These are phyloP conservation scores for Moesziomyces sp. DNA, from an alignment of 1,284 basidiomycete species.

Conservation along the genomic window DNA sequence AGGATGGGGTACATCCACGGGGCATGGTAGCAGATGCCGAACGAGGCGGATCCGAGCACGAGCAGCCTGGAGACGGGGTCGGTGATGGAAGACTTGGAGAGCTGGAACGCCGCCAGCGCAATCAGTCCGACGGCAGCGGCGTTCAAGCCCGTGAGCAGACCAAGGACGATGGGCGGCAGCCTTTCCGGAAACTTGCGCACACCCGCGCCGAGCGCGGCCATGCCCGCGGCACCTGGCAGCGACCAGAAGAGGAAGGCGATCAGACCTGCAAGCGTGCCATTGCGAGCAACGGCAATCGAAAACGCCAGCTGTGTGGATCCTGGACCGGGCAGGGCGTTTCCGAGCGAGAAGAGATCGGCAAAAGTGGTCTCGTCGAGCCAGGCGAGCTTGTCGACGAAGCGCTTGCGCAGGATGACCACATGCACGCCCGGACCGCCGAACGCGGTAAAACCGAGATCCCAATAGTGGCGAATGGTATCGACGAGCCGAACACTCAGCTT, in stretches of 20 bases:
- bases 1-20: slow-evolving; percentile 69
- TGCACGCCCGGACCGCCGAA: slow-evolving; percentile 47
- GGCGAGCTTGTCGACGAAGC: slow-evolving; percentile 53
- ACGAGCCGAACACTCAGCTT: slow-evolving; percentile 40
- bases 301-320: slow-evolving; percentile 70
- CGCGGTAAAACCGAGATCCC: slow-evolving; percentile 55
- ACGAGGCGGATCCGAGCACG: slow-evolving; percentile 71
- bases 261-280: slow-evolving; percentile 68
- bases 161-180: slow-evolving; percentile 72
- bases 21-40: slow-evolving; percentile 72
- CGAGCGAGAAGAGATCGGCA: slow-evolving; percentile 69
- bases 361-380: slow-evolving; percentile 60
- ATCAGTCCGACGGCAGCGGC: slow-evolving; percentile 74
- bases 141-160: slow-evolving; percentile 74
- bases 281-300: slow-evolving; percentile 67
- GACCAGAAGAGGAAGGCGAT: slow-evolving; percentile 69
- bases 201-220: slow-evolving; percentile 72
- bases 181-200: slow-evolving; percentile 70
- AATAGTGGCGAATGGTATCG: slow-evolving; percentile 48
- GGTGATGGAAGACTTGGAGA: slow-evolving; percentile 71
- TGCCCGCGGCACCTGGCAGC: slow-evolving; percentile 72
- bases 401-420: slow-evolving; percentile 48
- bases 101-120: slow-evolving; percentile 73
- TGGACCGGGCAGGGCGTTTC: slow-evolving; percentile 70
- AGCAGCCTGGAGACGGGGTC: slow-evolving; percentile 71